Evolutionary conservation across 2,329 filamentous ascomycete genomes (phyloP).

Genomic region (Botrytis fragariae): DNA sequence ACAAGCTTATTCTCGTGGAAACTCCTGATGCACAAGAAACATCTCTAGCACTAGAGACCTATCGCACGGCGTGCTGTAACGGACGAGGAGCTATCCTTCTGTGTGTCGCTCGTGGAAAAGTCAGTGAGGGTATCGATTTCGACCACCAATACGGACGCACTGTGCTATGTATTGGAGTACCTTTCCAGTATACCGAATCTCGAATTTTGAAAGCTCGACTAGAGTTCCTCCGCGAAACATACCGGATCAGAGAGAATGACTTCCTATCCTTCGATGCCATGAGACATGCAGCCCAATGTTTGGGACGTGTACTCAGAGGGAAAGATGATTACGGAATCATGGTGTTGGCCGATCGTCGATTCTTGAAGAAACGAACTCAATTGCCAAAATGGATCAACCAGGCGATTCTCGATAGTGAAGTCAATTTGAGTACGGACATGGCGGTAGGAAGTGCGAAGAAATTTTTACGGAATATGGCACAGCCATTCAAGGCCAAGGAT

Average conservation of each 20-base stretch:
- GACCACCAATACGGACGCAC: constrained; percentile 97
- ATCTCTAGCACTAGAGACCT: constrained; percentile 90
- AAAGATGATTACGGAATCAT: constrained; percentile 99
- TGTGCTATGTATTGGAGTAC: constrained; percentile 93
- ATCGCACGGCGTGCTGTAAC: constrained; percentile 96
- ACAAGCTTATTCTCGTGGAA: constrained; percentile 96
- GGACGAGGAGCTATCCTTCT: constrained; percentile 89
- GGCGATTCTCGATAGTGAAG: constrained; percentile 78
- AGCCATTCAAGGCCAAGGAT: constrained; percentile 77
- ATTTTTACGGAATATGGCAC: constrained; percentile 88
- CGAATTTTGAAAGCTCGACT: constrained; percentile 93
- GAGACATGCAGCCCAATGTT: constrained; percentile 95
- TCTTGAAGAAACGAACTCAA: constrained; percentile 86
- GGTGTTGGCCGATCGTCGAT: constrained; percentile 92
- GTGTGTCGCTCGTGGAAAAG: constrained; percentile 94
- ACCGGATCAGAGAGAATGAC: constrained; percentile 94
- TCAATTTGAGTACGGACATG: constrained; percentile 93
- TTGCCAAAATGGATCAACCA: constrained; percentile 96
- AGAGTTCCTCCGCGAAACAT: constrained; percentile 95
- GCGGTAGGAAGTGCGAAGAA: constrained; percentile 84
- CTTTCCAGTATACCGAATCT: constrained; percentile 98
- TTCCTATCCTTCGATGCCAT: constrained; percentile 98
- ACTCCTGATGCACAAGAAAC: constrained; percentile 98
- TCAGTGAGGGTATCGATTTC: constrained; percentile 97
- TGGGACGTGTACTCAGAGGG: constrained; percentile 88